These are phyloP conservation scores for Halophytophthora polymorphica DNA, from an alignment of 352 stramenopile genomes.

Conservation along the genomic window DNA sequence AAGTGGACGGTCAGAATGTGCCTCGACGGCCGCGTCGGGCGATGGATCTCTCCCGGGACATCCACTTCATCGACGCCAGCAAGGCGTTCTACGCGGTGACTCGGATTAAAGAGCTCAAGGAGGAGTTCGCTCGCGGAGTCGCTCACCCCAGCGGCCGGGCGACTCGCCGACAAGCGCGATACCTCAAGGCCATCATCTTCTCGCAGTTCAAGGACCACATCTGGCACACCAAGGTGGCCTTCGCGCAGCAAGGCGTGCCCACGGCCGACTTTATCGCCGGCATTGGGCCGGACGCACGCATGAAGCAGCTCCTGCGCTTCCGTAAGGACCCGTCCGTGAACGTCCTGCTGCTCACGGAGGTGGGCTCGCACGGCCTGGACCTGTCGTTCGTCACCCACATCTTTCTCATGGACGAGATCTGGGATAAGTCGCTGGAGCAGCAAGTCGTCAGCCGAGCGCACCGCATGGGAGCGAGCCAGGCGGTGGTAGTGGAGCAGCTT, in stretches of 20 bases:
- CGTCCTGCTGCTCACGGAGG: slow-evolving; percentile 92
- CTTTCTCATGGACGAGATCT: slow-evolving; percentile 97
- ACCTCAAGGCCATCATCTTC: slow-evolving; percentile 80
- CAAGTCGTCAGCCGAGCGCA: slow-evolving; percentile 96
- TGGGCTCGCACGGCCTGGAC: slow-evolving; percentile 95
- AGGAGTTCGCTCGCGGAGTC: slow-evolving; percentile 38
- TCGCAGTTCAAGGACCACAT: slow-evolving; percentile 83
- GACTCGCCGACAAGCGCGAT: slow-evolving; percentile 19
- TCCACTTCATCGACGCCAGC: slow-evolving; percentile 54
- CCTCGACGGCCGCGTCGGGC: slow-evolving; percentile 27
- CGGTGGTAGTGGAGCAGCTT: slow-evolving; percentile 92
- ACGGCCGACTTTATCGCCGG: slow-evolving; percentile 68
- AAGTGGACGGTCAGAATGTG: slow-evolving; percentile 14
- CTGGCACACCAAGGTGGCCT: slow-evolving; percentile 66
- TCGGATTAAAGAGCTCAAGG: slow-evolving; percentile 57
- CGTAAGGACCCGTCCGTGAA: slow-evolving; percentile 67
- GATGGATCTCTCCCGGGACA: slow-evolving; percentile 31
- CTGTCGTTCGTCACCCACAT: slow-evolving; percentile 98
- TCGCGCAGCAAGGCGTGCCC: slow-evolving; percentile 60
- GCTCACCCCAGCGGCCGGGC: slow-evolving; percentile 6
- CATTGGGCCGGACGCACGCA: slow-evolving; percentile 36
- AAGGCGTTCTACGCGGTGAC: slow-evolving; percentile 74
- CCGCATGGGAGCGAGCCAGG: slow-evolving; percentile 92
- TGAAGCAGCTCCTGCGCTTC: slow-evolving; percentile 58
- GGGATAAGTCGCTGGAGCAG: slow-evolving; percentile 93